Evolutionary conservation across 768 basidiomycete species (phyloP), one percentile per base, ranked within the genome.

Genomic region (Amanita pallidorosea): DNA sequence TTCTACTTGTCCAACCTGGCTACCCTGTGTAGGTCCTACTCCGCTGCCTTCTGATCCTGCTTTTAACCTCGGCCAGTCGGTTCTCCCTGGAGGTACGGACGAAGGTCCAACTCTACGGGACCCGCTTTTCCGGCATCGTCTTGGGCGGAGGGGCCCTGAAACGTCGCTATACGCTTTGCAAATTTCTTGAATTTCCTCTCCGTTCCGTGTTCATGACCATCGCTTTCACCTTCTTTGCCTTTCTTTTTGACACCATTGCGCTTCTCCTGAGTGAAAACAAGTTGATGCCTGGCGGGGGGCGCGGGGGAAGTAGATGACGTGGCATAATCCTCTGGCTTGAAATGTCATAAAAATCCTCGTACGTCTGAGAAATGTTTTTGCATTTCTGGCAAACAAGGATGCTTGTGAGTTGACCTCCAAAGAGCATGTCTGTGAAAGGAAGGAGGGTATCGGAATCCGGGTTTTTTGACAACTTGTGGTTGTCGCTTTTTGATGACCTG

Each of bases 321-420:
- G 47, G 31, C 45, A 53, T 87, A 87, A 56, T 90, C 85, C 54
- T 92, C 88, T 1, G 83, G 77, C 62, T 85, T 88, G 89, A 91
- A 58, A 98, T 83, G 65, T 96, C 94, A 63, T 87, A 85, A 65
- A 96, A 97, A 61, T 92, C 90, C 65, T 98, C 94, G 61, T 88
- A 86, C 5, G 87, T 89, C 56, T 91, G 83, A 2, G 92, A 95
- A 45, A 96, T 80, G 59, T 89, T 81, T 64, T 95, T 94, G 79
- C 94, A 98, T 53, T 80, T 79, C 57, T 93, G 90, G 64, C 94
- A 98, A 2, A 98, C 86, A 45, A 98, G 84, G 61, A 96, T 84
- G 67, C 86, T 89, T 5, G 90, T 83, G 44, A 98, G 74, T 58
- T 81, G 79, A 5, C 94, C 94, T 29, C 88, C 88, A 59, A 96